Evolutionary conservation across 2,329 filamentous ascomycete species (phyloP).

Genomic region (Penicillium vulpinum): DNA sequence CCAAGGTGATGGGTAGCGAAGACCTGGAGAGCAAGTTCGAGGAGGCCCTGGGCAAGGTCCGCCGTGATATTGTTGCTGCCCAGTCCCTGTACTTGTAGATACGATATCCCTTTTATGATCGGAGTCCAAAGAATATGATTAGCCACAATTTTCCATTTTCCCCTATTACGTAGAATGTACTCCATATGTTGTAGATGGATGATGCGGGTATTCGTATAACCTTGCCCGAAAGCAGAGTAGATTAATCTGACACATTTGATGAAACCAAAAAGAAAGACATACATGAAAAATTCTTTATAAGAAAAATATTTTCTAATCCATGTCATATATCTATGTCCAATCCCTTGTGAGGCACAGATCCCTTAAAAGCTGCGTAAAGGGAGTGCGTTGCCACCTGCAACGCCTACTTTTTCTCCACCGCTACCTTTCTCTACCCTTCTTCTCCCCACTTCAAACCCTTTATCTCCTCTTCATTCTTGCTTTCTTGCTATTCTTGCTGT

Average conservation of each 20-base stretch:
- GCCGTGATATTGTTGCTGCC: slow-evolving; percentile 90
- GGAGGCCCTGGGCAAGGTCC: slow-evolving; percentile 76
- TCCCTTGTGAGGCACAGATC: slow-evolving; percentile 15
- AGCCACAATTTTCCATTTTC: background rate
- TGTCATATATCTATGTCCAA: slow-evolving; percentile 1
- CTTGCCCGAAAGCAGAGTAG: slow-evolving; percentile 7
- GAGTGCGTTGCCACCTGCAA: slow-evolving; percentile 41
- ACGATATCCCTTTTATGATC: slow-evolving; percentile 21
- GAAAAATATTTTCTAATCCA: background rate
- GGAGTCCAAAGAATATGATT: slow-evolving; percentile 7
- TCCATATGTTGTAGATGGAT: background rate
- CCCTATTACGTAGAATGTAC: background rate
- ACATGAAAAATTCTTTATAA: background rate
- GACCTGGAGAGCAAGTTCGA: slow-evolving; percentile 93
- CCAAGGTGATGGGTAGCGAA: slow-evolving; percentile 97
- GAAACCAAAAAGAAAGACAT: background rate
- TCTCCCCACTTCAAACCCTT: slow-evolving; percentile 22
- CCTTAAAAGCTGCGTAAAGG: slow-evolving; percentile 23
- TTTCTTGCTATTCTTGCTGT: slow-evolving; percentile 11
- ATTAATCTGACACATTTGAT: background rate
- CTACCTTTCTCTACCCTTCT: slow-evolving; percentile 32
- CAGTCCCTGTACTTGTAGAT: slow-evolving; percentile 85
- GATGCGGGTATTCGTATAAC: slow-evolving; percentile 8
- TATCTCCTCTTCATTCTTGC: slow-evolving; percentile 17
- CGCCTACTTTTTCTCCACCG: slow-evolving; percentile 34